Percentiles rank a stretch among this genome's conserved stretches.
phyloP scores from a whole-genome alignment of 2,329 filamentous ascomycete genomes.

The Arthroderma sp. region DNA sequence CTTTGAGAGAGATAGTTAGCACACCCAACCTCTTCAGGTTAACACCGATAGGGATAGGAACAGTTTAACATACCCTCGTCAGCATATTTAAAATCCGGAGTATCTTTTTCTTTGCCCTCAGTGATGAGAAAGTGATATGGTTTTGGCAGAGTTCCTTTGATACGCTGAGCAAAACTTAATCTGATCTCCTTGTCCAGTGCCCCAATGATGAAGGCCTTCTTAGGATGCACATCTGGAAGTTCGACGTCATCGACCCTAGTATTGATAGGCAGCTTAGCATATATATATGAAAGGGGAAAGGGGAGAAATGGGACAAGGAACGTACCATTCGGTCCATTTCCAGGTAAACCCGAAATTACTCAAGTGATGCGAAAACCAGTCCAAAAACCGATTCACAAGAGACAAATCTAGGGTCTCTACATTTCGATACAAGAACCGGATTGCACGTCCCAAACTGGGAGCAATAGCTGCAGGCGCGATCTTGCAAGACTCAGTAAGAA shows the following conservation, averaged over 20 bases:
- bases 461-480: constrained; percentile 93
- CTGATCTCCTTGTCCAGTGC: constrained; percentile 94
- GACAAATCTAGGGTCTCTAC: constrained; percentile 75
- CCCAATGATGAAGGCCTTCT: constrained; percentile 84
- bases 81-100: constrained; percentile 87
- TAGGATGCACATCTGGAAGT: constrained; percentile 63
- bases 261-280: not conserved
- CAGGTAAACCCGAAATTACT: constrained; percentile 99
- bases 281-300: constrained; percentile 9
- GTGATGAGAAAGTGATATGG: constrained; percentile 70
- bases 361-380: constrained; percentile 96
- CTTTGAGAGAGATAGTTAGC: constrained; percentile 29
- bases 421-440: constrained; percentile 78
- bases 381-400: constrained; percentile 72
- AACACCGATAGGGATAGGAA: constrained; percentile 1
- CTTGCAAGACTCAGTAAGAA: constrained; percentile 91
- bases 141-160: constrained; percentile 81
- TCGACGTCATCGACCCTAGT: constrained; percentile 63
- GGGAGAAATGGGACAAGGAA: constrained; percentile 6
- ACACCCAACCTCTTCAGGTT: not conserved
- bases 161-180: constrained; percentile 87
- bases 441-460: constrained; percentile 81
- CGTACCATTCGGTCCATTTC: constrained; percentile 95
- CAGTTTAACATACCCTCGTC: constrained; percentile 47
- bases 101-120: constrained; percentile 82